Percentiles rank a stretch among this genome's conserved stretches.
phyloP scores from a whole-genome alignment of 208 protist genomes.

The Acanthamoeba healyi region DNA sequence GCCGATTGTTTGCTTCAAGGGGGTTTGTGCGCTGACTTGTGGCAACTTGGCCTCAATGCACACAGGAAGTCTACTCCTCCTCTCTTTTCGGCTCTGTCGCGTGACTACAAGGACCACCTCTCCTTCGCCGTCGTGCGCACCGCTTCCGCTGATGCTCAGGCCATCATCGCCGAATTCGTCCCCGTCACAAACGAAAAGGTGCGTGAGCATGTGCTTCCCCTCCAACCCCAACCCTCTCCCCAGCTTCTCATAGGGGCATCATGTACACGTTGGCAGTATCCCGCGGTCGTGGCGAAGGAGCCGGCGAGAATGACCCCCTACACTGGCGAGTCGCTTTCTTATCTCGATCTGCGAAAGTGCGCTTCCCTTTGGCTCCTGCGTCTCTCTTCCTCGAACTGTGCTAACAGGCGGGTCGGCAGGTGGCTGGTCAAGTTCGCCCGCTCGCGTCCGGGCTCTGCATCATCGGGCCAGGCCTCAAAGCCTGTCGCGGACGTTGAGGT shows the following conservation, averaged over 20 bases:
- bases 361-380: no score
- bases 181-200: conserved; percentile 7
- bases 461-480: background rate
- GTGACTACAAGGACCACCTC: conserved; percentile 56
- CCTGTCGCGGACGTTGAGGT: background rate
- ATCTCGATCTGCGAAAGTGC: conserved; percentile 24
- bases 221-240: background rate
- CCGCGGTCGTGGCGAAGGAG: conserved; percentile 38
- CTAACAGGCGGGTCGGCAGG: background rate
- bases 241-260: background rate
- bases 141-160: background rate
- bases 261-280: background rate
- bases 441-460: background rate
- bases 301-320: conserved; percentile 28
- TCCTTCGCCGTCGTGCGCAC: conserved; percentile 57
- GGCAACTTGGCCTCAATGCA: no score
- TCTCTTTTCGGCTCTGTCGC: conserved; percentile 44
- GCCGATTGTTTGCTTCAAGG: background rate
- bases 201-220: background rate
- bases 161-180: conserved; percentile 25
- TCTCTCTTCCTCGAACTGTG: no score
- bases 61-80: background rate
- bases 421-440: conserved; percentile 24
- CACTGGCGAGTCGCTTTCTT: conserved; percentile 2
- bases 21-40: background rate